phyloP scores from a whole-genome alignment of 2,329 filamentous ascomycete species.

The Balansia obtecta region DNA sequence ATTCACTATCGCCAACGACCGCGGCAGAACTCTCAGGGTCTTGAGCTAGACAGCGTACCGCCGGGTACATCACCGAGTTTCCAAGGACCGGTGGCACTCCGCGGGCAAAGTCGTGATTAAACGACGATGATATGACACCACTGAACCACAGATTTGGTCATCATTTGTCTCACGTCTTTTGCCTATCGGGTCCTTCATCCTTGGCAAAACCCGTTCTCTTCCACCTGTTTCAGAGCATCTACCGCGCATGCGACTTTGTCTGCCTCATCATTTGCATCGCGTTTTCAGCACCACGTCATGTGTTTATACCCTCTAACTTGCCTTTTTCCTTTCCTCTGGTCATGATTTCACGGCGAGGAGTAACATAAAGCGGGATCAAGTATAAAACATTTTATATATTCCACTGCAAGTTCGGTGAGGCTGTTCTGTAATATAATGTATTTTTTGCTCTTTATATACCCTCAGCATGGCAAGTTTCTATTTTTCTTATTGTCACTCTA shows the following conservation, averaged over 20 bases:
- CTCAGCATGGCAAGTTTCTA: constrained; percentile 1
- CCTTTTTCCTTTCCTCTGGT: background rate
- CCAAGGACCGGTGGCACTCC: constrained; percentile 39
- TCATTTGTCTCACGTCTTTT: background rate
- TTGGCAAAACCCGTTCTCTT: background rate
- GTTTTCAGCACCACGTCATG: background rate
- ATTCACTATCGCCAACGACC: constrained; percentile 23
- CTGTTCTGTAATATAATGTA: constrained; percentile 4
- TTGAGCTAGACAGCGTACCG: constrained; percentile 63
- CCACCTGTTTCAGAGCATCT: background rate
- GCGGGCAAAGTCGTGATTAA: constrained; percentile 17
- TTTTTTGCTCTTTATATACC: constrained; percentile 8
- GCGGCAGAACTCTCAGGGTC: constrained; percentile 39
- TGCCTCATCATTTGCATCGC: background rate
- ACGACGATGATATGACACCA: background rate
- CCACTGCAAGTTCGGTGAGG: background rate
- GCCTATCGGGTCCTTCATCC: background rate
- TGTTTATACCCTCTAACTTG: background rate
- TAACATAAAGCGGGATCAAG: background rate
- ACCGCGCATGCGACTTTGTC: background rate
- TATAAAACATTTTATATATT: background rate
- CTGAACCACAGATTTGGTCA: background rate
- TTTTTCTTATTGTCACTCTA: background rate
- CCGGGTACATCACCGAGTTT: constrained; percentile 31
- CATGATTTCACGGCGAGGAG: background rate